Evolutionary conservation across 176 grass and related monocot species (phyloP).

Genomic region (Zoysia japonica): DNA sequence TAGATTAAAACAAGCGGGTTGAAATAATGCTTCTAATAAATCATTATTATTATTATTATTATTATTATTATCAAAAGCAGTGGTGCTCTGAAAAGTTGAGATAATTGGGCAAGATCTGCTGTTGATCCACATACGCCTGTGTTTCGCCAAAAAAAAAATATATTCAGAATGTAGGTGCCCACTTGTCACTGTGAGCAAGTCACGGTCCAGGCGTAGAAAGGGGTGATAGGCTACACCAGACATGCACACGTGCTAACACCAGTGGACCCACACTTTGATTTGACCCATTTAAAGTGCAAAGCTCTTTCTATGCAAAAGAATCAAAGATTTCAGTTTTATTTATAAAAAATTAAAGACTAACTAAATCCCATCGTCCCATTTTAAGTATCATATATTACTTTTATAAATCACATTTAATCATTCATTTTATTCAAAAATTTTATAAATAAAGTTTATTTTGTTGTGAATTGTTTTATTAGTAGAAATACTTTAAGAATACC

Average conservation of each 20-base stretch:
- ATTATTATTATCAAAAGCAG: too few species aligned
- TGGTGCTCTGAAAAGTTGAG: neutral
- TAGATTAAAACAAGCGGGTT: too few species aligned
- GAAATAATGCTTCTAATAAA: too few species aligned
- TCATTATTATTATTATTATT: too few species aligned
- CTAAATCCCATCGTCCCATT: neutral
- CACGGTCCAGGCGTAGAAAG: neutral
- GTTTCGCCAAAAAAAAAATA: too few species aligned
- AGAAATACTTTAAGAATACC: too few species aligned
- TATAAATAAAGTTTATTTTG: too few species aligned
- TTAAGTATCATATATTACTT: too few species aligned
- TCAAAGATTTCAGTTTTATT: neutral
- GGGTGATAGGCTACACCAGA: conserved; percentile 18
- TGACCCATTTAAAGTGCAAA: conserved; percentile 35
- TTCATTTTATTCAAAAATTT: too few species aligned
- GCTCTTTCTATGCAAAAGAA: conserved; percentile 31
- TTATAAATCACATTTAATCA: too few species aligned
- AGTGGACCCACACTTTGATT: conserved; percentile 28
- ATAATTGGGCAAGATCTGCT: neutral
- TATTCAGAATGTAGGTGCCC: neutral
- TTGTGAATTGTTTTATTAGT: too few species aligned
- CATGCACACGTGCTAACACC: conserved; percentile 47
- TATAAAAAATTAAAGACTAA: neutral
- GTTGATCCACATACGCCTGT: neutral
- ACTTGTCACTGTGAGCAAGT: conserved; percentile 10